These are phyloP conservation scores for Lepiota brunneoincarnata DNA, from an alignment of 768 basidiomycete species.

Conservation along the genomic window DNA sequence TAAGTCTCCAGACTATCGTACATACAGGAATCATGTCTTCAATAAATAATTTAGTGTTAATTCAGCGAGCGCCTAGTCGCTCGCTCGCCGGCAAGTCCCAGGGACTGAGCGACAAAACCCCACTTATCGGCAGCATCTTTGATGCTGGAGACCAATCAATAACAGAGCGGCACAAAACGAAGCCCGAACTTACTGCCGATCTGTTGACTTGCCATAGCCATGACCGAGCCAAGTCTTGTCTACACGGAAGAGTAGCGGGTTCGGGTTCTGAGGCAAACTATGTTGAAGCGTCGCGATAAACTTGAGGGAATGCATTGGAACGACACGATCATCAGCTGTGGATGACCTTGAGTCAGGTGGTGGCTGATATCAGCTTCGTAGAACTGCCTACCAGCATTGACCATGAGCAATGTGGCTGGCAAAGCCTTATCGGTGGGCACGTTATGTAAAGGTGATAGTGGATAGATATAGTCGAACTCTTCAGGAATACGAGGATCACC, in stretches of 20 bases:
- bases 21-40: no score
- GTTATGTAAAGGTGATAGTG: slow-evolving; percentile 77
- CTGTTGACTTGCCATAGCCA: slow-evolving; percentile 74
- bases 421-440: slow-evolving; percentile 53
- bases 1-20: no score
- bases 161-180: not conserved
- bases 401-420: slow-evolving; percentile 28
- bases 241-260: slow-evolving; percentile 72
- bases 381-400: slow-evolving; percentile 53
- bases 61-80: not conserved
- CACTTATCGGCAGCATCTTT: slow-evolving; percentile 73
- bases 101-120: slow-evolving; percentile 65
- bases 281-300: slow-evolving; percentile 72
- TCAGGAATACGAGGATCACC: slow-evolving; percentile 68
- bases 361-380: not conserved
- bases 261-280: slow-evolving; percentile 53
- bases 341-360: not conserved
- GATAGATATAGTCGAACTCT: slow-evolving; percentile 81
- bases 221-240: slow-evolving; percentile 72
- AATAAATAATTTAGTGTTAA: no score
- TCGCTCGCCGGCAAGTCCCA: slow-evolving; percentile 42
- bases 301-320: slow-evolving; percentile 82
- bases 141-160: slow-evolving; percentile 43
- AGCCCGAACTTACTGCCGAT: slow-evolving; percentile 13
- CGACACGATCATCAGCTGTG: slow-evolving; percentile 78